A percentile compares a stretch with the other conserved stretches of the same genome.
These are phyloP conservation scores for Penicillium sp. DNA, from an alignment of 2,329 filamentous ascomycete species.

Conservation along the genomic window DNA sequence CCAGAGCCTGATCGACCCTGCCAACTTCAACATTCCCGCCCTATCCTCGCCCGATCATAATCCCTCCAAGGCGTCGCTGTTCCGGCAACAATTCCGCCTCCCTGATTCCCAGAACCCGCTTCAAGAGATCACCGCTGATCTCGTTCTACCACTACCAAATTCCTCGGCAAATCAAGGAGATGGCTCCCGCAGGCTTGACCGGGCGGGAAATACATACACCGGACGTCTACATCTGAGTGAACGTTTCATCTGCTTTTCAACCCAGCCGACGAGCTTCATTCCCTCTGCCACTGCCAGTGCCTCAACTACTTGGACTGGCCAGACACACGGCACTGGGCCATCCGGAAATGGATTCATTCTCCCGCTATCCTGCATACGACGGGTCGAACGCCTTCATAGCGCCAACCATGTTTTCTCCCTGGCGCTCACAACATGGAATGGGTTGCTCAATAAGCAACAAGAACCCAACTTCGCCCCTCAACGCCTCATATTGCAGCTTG, in stretches of 20 bases:
- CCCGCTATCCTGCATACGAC: conserved; percentile 83
- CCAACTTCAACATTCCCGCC: conserved; percentile 71
- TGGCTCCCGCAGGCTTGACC: conserved; percentile 55
- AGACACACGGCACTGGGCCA: conserved; percentile 88
- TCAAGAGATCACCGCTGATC: conserved; percentile 94
- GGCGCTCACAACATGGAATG: conserved; percentile 93
- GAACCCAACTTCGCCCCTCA: conserved; percentile 67
- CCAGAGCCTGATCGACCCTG: conserved; percentile 90
- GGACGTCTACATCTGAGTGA: conserved; percentile 94
- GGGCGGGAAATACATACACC: conserved; percentile 77
- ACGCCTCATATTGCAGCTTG: conserved; percentile 86
- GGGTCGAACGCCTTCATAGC: conserved; percentile 90
- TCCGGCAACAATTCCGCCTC: conserved; percentile 94
- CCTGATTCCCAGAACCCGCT: conserved; percentile 88
- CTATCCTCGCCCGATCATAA: conserved; percentile 73
- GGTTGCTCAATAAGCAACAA: conserved; percentile 57
- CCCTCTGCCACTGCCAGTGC: conserved; percentile 75
- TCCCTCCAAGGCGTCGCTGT: conserved; percentile 87
- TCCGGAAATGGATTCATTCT: conserved; percentile 95
- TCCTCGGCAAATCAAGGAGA: conserved; percentile 60
- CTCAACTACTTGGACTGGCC: conserved; percentile 82
- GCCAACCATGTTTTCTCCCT: conserved; percentile 91
- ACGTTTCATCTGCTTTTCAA: conserved; percentile 94
- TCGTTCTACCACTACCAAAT: conserved; percentile 77
- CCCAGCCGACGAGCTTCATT: conserved; percentile 82